Base-by-base conservation (phyloP, 2,329 filamentous ascomycete genomes). In the Talaromyces sp. region DNA sequence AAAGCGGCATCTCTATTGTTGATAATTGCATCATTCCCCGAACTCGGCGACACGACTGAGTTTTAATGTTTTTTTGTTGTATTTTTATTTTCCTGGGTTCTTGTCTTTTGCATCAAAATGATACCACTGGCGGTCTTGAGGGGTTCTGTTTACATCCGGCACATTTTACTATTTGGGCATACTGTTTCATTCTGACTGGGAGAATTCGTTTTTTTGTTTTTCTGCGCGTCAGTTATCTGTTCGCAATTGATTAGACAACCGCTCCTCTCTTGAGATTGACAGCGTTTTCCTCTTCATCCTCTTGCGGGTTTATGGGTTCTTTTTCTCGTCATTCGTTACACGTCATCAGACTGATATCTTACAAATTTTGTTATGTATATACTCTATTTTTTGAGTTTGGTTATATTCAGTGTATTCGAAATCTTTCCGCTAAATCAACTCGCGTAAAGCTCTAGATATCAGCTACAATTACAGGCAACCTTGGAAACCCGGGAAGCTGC, bases 61-160 rank as follows among this genome's bases (percentile, higher is more conserved):
- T 45, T 50, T 27, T 39, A 13, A 35, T 9, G 39, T 31, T 22
- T 57, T 22, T 52, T 50, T 58, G 39, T 19, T 60, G 58, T 47
- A 60, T 62, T 31, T 50, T 41, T 60, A 56, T 58, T 13, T 63
- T 52, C 10, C 13, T 54, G 8, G 37, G 47, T 27, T 65, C 16
- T 35, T 41, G 33, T 41, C 59, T 41, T 49, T 31, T 19, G 33
- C 41, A 62, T 60, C 50, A 50, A 50, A 49, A 62, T 65, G 65
- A 66, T 66, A 66, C 65, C 65, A 66, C 45, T 54, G 50, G 50
- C 62, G 65, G 60, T 66, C 56, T 43, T 66, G 33, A 45, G 58
- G 49, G 33, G 47, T 60, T 66, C 61, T 64, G 65, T 60, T 64
- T 58, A 56, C 57, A 31, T 47, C 37, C 59, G 62, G 62, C 62